A percentile compares a stretch with the other conserved stretches of the same genome.
Conservation (phyloP, 1,284 basidiomycete species). For the Irpex rosettiformis region DNA sequence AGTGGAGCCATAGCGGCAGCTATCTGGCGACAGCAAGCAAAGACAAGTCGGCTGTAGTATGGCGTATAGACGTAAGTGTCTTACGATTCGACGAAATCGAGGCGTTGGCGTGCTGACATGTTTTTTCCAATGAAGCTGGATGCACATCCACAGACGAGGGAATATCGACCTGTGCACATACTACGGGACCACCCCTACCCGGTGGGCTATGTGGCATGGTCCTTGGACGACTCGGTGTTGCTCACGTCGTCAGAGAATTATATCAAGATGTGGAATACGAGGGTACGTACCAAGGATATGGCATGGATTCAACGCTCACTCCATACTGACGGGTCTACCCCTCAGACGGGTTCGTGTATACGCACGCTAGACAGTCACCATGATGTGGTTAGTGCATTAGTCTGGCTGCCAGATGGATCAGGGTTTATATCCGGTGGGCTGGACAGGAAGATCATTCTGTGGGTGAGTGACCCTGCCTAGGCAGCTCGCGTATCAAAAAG, state of each 20-base stretch:
- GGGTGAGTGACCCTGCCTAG: slow-evolving; percentile 54
- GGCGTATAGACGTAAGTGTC: slow-evolving; percentile 73
- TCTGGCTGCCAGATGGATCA: slow-evolving; percentile 86
- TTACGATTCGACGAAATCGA: background rate
- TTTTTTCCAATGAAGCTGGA: slow-evolving; percentile 35
- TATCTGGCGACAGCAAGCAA: slow-evolving; percentile 86
- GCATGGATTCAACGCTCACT: background rate
- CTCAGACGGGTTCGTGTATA: slow-evolving; percentile 66
- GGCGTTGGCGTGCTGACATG: background rate
- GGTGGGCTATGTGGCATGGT: slow-evolving; percentile 87
- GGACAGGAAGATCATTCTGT: slow-evolving; percentile 85
- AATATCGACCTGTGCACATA: slow-evolving; percentile 57
- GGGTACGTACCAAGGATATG: slow-evolving; percentile 45
- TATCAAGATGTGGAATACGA: slow-evolving; percentile 86
- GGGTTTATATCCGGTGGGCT: slow-evolving; percentile 90
- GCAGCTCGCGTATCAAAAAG: background rate
- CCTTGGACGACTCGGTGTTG: slow-evolving; percentile 79
- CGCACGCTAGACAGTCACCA: slow-evolving; percentile 68
- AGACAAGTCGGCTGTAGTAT: slow-evolving; percentile 87
- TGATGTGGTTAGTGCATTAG: slow-evolving; percentile 84
- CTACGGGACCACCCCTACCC: slow-evolving; percentile 74
- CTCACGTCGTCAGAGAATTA: slow-evolving; percentile 77
- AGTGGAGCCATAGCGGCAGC: slow-evolving; percentile 89
- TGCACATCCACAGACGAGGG: slow-evolving; percentile 46
- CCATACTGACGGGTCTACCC: slow-evolving; percentile 8